Evolutionary conservation across 2,329 filamentous ascomycete genomes (phyloP).

Genomic region (Neoscytalidium dimidiatum): DNA sequence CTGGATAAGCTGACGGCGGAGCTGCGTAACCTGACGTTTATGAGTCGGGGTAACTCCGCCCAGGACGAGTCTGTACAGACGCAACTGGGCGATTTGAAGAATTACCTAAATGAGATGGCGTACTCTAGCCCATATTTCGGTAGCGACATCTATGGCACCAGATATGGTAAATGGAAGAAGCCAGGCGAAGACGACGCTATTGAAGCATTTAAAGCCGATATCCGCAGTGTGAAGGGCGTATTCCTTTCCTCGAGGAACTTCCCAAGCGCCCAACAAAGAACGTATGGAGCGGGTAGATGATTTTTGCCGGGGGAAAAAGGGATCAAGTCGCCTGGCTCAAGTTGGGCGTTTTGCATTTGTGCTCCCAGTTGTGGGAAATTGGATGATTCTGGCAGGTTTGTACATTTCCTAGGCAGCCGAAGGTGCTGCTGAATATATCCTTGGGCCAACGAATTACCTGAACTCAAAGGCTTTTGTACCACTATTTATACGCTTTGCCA

Average conservation of each 20-base stretch:
- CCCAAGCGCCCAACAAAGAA: conserved; percentile 33
- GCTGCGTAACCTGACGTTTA: conserved; percentile 50
- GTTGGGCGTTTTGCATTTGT: background rate
- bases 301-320: background rate
- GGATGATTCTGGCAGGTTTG: background rate
- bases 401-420: background rate
- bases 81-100: conserved; percentile 56
- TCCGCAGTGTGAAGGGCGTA: conserved; percentile 77
- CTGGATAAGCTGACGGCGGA: conserved; percentile 46
- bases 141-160: conserved; percentile 38
- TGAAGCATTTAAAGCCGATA: conserved; percentile 71
- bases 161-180: conserved; percentile 43
- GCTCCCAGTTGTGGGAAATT: background rate
- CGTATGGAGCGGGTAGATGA: background rate
- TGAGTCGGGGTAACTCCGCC: conserved; percentile 50
- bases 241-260: conserved; percentile 75
- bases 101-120: conserved; percentile 59
- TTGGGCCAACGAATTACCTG: no score
- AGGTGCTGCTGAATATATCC: background rate
- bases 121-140: conserved; percentile 46
- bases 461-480: no score
- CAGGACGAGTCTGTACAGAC: conserved; percentile 54
- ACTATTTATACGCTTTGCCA: no score
- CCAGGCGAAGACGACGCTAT: conserved; percentile 69
- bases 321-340: background rate